Evolutionary conservation across 192 early-diverging fungal species (phyloP), one percentile per base, ranked within the genome.

Genomic region (Podila clonocystis): DNA sequence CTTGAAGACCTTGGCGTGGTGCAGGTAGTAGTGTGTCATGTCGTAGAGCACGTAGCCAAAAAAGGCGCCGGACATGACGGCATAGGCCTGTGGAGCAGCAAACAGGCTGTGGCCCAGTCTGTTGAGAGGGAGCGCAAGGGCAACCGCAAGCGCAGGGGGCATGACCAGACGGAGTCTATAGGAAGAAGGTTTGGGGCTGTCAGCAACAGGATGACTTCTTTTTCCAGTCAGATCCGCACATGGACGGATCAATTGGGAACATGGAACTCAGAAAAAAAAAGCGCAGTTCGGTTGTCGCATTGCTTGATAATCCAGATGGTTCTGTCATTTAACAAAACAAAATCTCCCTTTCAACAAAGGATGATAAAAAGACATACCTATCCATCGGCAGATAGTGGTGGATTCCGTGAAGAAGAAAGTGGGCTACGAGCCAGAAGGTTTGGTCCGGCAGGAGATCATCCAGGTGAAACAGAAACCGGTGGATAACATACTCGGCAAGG

Each of bases 341-440:
- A 11, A 34, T 15, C 29, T 20, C 28, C 31, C 6, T 41, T 0
- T 15, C 41, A 24, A 65, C 4, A 13, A 28, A 49, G 28, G 19
- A 50, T 61, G 29, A 15, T 61, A 45, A 45, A 45, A 45, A 45
- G 41, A 45, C 82, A 68, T 85, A 94, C 90, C 87, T 93, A 75
- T 99, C 96, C 96, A 97, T 97, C 12, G 97, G 97, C 31, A 99
- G 82, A 82, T 93, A 97, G 78, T 99, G 96, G 83, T 99, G 97
- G 38, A 99, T 94, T 24, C 97, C 97, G 79, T 99, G 97, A 30
- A 97, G 86, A 75, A 94, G 66, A 78, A 99, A 99, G 73, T 99
- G 97, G 9, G 91, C 65, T 6, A 88, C 83, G 69, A 97, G 87
- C 19, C 91, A 91, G 34, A 91, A 63, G 24, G 90, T 92, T 63